Conservation (phyloP, 257 asterid genomes). For the Coffea canephora region DNA sequence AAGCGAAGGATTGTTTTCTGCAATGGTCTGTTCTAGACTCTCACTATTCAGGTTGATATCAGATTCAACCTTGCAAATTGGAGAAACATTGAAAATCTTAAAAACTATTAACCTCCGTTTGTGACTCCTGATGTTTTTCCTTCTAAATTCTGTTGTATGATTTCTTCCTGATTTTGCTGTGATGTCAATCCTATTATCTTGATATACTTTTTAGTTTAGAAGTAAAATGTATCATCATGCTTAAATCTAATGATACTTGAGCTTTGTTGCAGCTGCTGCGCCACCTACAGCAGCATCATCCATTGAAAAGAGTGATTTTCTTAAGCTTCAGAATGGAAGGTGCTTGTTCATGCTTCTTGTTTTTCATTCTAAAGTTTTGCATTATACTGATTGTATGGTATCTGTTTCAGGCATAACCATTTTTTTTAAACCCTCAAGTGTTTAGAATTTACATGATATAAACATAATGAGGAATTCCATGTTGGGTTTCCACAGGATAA, state of each 20-base stretch:
- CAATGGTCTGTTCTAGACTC: slow-evolving; percentile 99
- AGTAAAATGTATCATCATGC: background rate
- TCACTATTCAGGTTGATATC: slow-evolving; percentile 72
- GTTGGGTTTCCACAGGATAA: background rate
- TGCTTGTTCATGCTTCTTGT: slow-evolving; percentile 19
- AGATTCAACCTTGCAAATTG: slow-evolving; percentile 42
- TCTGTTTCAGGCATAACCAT: background rate
- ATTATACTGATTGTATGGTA: background rate
- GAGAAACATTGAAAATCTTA: slow-evolving; percentile 32
- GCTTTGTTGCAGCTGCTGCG: slow-evolving; percentile 65
- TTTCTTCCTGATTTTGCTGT: background rate
- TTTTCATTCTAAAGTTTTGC: background rate
- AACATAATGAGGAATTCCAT: background rate
- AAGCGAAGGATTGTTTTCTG: slow-evolving; percentile 73
- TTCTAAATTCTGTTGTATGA: background rate
- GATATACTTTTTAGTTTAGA: background rate
- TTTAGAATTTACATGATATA: background rate
- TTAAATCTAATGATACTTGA: slow-evolving; percentile 24
- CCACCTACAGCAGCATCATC: slow-evolving; percentile 53
- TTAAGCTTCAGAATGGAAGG: slow-evolving; percentile 99
- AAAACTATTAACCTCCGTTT: background rate
- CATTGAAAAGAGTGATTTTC: slow-evolving; percentile 66
- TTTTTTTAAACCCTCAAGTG: background rate
- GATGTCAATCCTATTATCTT: background rate
- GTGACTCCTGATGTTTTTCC: background rate